A percentile compares a stretch with the other conserved stretches of the same genome.
These are phyloP conservation scores for Phytophthora litchii DNA, from an alignment of 352 stramenopile species.

Conservation along the genomic window DNA sequence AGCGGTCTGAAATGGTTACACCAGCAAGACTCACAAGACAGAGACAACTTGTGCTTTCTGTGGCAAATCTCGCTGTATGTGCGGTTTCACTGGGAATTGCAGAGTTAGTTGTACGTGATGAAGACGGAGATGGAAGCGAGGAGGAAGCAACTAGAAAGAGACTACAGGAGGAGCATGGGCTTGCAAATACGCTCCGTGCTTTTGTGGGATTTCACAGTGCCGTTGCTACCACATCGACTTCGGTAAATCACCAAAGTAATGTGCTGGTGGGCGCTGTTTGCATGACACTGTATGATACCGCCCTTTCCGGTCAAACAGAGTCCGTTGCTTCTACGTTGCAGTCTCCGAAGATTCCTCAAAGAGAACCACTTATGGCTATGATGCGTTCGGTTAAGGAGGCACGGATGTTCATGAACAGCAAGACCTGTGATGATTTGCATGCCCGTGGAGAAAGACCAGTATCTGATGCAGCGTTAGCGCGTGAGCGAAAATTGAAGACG, in stretches of 20 bases:
- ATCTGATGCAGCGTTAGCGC: constrained; percentile 16
- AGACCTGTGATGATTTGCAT: constrained; percentile 63
- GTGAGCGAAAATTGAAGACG: constrained; percentile 20
- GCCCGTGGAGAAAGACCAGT: constrained; percentile 49
- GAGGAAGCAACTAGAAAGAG: constrained; percentile 21
- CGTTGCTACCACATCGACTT: constrained; percentile 40
- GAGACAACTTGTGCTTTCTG: constrained; percentile 61
- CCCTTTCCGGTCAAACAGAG: constrained; percentile 12
- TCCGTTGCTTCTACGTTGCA: constrained; percentile 2
- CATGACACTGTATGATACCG: constrained; percentile 30
- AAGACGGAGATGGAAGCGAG: constrained; percentile 8
- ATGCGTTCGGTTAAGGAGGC: constrained; percentile 45
- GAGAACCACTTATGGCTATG: constrained; percentile 56
- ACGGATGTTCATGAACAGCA: constrained; percentile 69
- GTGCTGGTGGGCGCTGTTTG: constrained; percentile 46
- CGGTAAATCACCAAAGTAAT: constrained; percentile 31
- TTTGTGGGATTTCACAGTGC: constrained; percentile 78
- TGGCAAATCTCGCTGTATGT: constrained; percentile 62
- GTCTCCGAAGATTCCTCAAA: constrained; percentile 37
- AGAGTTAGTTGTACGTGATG: constrained; percentile 1
- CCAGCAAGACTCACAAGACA: constrained; percentile 57
- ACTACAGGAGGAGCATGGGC: constrained; percentile 44
- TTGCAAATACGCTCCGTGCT: constrained; percentile 67
- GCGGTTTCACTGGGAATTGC: constrained; percentile 46
- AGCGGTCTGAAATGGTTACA: constrained; percentile 30